Evolutionary conservation across 768 basidiomycete species (phyloP).

Genomic region (Paxillus rubicundulus): DNA sequence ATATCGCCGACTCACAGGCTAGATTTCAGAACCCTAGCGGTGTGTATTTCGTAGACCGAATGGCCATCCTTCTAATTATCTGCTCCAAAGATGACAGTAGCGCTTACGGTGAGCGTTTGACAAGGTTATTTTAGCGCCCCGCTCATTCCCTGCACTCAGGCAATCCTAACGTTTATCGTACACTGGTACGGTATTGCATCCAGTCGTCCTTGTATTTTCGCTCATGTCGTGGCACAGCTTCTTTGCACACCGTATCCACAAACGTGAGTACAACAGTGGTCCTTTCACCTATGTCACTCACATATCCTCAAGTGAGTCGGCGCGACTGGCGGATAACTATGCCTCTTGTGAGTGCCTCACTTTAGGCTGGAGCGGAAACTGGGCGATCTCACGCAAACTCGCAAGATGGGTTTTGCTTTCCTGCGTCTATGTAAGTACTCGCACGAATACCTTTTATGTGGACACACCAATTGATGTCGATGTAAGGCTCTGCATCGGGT

Average conservation of each 20-base stretch:
- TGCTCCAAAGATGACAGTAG: slow-evolving; percentile 23
- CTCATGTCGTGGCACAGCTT: slow-evolving; percentile 24
- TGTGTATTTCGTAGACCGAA: slow-evolving; percentile 9
- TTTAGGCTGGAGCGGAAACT: no score
- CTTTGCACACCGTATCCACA: slow-evolving; percentile 42
- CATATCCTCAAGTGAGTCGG: slow-evolving; percentile 24
- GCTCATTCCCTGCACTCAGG: slow-evolving; percentile 33
- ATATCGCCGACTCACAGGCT: not conserved
- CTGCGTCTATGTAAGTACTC: slow-evolving; percentile 30
- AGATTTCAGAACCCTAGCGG: slow-evolving; percentile 24
- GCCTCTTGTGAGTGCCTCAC: slow-evolving; percentile 31
- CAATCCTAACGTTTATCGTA: slow-evolving; percentile 47
- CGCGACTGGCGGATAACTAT: slow-evolving; percentile 30
- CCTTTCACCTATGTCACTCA: not conserved
- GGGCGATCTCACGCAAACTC: not conserved
- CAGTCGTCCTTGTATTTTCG: not conserved
- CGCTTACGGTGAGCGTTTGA: slow-evolving; percentile 27
- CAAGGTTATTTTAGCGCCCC: not conserved
- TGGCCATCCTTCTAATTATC: not conserved
- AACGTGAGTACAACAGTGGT: slow-evolving; percentile 28
- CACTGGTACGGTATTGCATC: slow-evolving; percentile 40
- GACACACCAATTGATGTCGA: not conserved
- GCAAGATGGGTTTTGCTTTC: slow-evolving; percentile 28
- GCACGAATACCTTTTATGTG: not conserved
- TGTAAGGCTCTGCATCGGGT: slow-evolving; percentile 38